phyloP scores from a whole-genome alignment of 2,329 filamentous ascomycete genomes.

The Hypoxylon sp. region DNA sequence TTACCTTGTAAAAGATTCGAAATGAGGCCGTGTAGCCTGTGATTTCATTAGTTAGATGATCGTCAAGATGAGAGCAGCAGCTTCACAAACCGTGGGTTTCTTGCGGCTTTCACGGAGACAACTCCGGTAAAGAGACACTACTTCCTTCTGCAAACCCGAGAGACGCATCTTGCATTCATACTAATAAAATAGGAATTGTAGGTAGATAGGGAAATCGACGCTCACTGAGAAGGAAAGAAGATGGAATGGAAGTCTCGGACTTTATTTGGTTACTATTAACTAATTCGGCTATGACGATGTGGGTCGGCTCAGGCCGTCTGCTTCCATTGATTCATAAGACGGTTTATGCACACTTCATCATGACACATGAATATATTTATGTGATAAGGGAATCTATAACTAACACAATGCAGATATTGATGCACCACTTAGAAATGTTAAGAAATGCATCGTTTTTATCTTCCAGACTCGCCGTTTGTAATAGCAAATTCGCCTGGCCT shows the following conservation, averaged over 20 bases:
- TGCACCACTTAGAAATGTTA: too few relatives aligned
- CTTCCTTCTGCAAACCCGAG: conserved; percentile 90
- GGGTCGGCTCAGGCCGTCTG: not conserved
- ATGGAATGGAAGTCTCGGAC: conserved; percentile 11
- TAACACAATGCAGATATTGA: too few relatives aligned
- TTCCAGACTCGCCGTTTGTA: too few relatives aligned
- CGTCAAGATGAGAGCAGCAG: not conserved
- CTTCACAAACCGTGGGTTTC: conserved; percentile 73
- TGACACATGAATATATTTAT: too few relatives aligned
- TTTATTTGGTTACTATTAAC: too few relatives aligned
- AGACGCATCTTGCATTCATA: conserved; percentile 57
- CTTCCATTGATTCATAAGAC: conserved; percentile 15
- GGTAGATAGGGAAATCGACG: not conserved
- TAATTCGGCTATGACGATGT: conserved; percentile 9
- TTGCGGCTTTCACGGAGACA: conserved; percentile 83
- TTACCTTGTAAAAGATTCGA: conserved; percentile 70
- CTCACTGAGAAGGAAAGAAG: not conserved
- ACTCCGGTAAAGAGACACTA: conserved; percentile 83
- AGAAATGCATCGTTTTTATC: too few relatives aligned
- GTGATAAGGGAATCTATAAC: too few relatives aligned
- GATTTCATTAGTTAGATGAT: conserved; percentile 9
- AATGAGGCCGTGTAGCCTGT: conserved; percentile 67
- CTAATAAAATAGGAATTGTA: not conserved
- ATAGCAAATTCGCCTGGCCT: too few relatives aligned
- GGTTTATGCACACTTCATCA: too few relatives aligned